Evolutionary conservation across 805 yeast species (phyloP).

Genomic region (Yarrowia yakushimensis): DNA sequence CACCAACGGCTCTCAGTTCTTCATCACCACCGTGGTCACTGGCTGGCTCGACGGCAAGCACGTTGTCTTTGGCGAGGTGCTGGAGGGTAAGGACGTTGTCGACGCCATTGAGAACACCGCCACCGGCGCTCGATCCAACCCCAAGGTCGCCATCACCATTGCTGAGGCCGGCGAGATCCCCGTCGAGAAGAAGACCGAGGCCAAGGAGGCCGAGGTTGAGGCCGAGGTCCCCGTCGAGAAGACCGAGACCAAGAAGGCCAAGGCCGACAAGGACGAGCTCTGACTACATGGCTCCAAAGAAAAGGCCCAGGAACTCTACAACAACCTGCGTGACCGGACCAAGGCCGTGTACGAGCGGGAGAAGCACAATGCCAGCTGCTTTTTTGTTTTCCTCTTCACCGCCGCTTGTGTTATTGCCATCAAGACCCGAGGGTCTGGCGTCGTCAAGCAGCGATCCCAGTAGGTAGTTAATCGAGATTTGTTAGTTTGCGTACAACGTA

Average conservation of each 20-base stretch:
- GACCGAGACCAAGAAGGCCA: slow-evolving; percentile 30
- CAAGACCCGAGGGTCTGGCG: not conserved
- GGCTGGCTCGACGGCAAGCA: slow-evolving; percentile 92
- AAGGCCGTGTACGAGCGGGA: slow-evolving; percentile 18
- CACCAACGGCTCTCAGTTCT: slow-evolving; percentile 87
- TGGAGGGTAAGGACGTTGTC: slow-evolving; percentile 78
- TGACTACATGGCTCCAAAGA: slow-evolving; percentile 29
- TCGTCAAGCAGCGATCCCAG: not conserved
- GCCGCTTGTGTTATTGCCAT: slow-evolving; percentile 2
- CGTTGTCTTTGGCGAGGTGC: slow-evolving; percentile 94
- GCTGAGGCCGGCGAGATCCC: slow-evolving; percentile 61
- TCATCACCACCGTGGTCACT: slow-evolving; percentile 87
- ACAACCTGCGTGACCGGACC: not conserved
- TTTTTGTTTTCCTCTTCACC: slow-evolving; percentile 11
- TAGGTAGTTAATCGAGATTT: not conserved
- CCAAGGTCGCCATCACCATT: slow-evolving; percentile 61
- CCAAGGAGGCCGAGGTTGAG: not conserved
- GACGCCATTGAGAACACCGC: slow-evolving; percentile 66
- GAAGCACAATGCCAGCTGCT: slow-evolving; percentile 11
- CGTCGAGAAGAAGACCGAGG: not conserved
- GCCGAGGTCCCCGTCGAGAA: slow-evolving; percentile 26
- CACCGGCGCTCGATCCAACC: slow-evolving; percentile 69
- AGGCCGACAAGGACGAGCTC: slow-evolving; percentile 32
- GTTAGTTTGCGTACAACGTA: too few species aligned
- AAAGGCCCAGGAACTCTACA: slow-evolving; percentile 4